Evolutionary conservation across 176 grass and related monocot species (phyloP).

Genomic region (Raddia distichophylla): DNA sequence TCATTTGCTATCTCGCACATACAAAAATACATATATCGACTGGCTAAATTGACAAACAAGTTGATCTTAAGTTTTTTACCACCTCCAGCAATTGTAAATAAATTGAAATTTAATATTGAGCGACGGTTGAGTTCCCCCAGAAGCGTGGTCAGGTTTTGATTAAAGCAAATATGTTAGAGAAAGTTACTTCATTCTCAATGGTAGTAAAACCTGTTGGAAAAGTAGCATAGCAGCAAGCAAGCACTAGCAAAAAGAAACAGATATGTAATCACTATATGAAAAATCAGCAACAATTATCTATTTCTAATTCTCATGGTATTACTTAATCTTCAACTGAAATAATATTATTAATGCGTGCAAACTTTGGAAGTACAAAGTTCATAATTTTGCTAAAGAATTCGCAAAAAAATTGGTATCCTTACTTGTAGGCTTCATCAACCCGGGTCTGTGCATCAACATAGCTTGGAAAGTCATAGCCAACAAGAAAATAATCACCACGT

Average conservation of each 20-base stretch:
- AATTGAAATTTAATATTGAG: slow-evolving; percentile 1
- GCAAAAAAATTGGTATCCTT: slow-evolving; percentile 44
- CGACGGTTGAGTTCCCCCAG: neutral
- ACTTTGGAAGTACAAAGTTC: neutral
- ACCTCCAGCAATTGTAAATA: neutral
- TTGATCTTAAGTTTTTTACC: neutral
- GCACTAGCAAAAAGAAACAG: slow-evolving; percentile 6
- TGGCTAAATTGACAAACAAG: neutral
- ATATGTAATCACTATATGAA: neutral
- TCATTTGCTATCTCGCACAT: neutral
- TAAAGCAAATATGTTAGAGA: neutral
- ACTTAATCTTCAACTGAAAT: neutral
- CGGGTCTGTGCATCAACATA: slow-evolving; percentile 78
- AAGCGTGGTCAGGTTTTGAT: neutral
- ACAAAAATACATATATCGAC: neutral
- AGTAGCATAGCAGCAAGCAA: slow-evolving; percentile 21
- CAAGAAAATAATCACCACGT: slow-evolving; percentile 96
- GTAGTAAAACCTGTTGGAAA: neutral
- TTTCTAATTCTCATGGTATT: neutral
- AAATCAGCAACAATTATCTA: neutral
- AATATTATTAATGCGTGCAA: neutral
- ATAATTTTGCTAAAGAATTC: slow-evolving; percentile 28
- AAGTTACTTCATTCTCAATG: neutral
- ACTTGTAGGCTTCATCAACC: slow-evolving; percentile 98
- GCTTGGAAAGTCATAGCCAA: slow-evolving; percentile 94